Conservation (phyloP, 192 early-diverging fungal genomes). For the Podochytrium sp. region DNA sequence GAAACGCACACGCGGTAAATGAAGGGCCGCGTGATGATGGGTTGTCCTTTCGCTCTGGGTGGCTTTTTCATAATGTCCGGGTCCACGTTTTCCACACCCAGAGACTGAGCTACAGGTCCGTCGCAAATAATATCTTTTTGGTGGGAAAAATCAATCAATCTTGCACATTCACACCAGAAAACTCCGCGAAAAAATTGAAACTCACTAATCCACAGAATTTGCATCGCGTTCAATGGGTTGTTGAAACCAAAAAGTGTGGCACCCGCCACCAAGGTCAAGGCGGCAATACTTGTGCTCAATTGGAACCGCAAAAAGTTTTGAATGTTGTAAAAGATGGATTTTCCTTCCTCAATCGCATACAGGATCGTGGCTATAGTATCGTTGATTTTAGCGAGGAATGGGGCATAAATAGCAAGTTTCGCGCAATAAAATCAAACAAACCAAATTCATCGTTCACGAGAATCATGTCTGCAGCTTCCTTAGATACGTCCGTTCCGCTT, state of each 20-base stretch:
- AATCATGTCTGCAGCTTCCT: conserved; percentile 97
- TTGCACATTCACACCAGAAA: neutral
- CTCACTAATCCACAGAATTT: conserved; percentile 98
- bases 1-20: conserved; percentile 77
- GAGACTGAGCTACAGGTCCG: conserved; percentile 95
- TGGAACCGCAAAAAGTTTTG: conserved; percentile 97
- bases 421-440: conserved; percentile 24
- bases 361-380: conserved; percentile 73
- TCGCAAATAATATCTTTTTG: conserved; percentile 93
- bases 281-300: conserved; percentile 91
- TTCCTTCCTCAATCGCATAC: conserved; percentile 95
- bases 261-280: conserved; percentile 84
- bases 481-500: conserved; percentile 92
- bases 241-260: conserved; percentile 82
- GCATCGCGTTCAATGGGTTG: conserved; percentile 97
- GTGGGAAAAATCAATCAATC: neutral
- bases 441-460: conserved; percentile 92
- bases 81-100: conserved; percentile 95
- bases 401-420: neutral
- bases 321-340: conserved; percentile 97
- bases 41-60: conserved; percentile 75
- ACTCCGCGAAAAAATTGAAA: conserved; percentile 8
- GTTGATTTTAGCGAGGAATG: neutral
- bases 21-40: conserved; percentile 78
- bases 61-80: conserved; percentile 86